Evolutionary conservation across 306 rosid genomes (phyloP), one percentile per base, ranked within the genome.

Genomic region (Rosa rugosa): DNA sequence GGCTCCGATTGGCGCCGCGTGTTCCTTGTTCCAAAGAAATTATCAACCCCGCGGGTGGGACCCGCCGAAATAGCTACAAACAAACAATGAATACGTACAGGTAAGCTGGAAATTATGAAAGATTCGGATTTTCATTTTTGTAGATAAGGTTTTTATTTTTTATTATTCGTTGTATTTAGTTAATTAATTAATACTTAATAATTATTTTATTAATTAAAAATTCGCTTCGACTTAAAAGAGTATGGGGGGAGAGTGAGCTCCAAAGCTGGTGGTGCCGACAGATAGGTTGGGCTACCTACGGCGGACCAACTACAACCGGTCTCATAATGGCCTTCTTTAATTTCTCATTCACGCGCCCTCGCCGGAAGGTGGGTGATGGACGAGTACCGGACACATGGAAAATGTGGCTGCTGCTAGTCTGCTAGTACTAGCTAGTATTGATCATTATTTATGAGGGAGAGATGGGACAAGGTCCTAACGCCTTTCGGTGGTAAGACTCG

Each of bases 1-100:
- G 79, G 63, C 11, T 8, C 5, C 40, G 53, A 22, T 60, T n/a
- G 42, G 50, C 50, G 85, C 53, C 69, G 78, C 80, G 72, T 81
- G 83, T 63, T 17, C 40, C 31, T 67, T 1, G 65, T 0, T 31
- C 5, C 56, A 18, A 18, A 59, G 44, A 75, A 62, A 62, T 60
- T 44, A 27, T 41, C 41, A 14, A 6, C 25, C 46, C 44, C 7
- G 6, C 7, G 0, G 22, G 68, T 22, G 68, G 25, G 40, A 3
- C 69, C 54, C 22, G 0, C 60, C 3, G 8, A 14, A 0, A 31
- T 6, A 3, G 65, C 36, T 25, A 8, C 0, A 11, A 41, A n/a
- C n/a, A n/a, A 59, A 27, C 27, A 12, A 27, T 27, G 4, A 31
- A 13, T 2, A n/a, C n/a, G n/a, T n/a, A 63, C 69, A 63, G 69